Base-by-base conservation (phyloP, 202 grass and related monocot species). In the Schoenoplectus triqueter region DNA sequence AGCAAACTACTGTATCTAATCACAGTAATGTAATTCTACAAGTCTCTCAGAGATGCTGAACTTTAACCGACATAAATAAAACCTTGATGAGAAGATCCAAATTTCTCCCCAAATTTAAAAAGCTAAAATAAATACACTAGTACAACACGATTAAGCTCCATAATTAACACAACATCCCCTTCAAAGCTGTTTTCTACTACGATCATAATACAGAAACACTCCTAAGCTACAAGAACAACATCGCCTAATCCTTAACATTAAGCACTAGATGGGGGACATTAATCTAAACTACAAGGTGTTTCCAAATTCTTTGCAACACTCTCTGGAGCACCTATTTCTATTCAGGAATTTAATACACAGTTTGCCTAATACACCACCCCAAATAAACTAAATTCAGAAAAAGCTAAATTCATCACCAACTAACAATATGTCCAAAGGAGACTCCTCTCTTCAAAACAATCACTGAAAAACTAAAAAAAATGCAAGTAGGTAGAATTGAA, bases 101-200 rank as follows among this genome's bases (percentile, higher is more conserved):
- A 14, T 8, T 31, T 31, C 31, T 31, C 31, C 31, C 31, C 31
- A 31, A 31, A 31, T 31, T 31, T 31, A 31, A 31, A 31, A 31
- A 52, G 10, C 70, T 51, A 44, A 83, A 69, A 83, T 83, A 69
- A 83, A 83, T 49, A 69, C 45, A 20, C 61, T 60, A 60, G 31
- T 57, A 83, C 17, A 83, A 22, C 14, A 51, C 81, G 71, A 59
- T 68, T 69, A 83, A 83, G 18, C 51, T 83, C 81, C 81, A 70
- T 71, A 83, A 71, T 70, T 70, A 83, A 67, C 64, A 83, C 65
- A 83, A 39, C 64, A 60, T 69, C 64, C 81, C 79, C 63, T 70
- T 66, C 48, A 83, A 83, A 71, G 64, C 14, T 40, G 49, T 70
- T 83, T 55, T 56, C 64, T 55, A 57, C 48, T 70, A 83, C 81